Conservation (phyloP, 208 protist species). For the Leishmania tropica region DNA sequence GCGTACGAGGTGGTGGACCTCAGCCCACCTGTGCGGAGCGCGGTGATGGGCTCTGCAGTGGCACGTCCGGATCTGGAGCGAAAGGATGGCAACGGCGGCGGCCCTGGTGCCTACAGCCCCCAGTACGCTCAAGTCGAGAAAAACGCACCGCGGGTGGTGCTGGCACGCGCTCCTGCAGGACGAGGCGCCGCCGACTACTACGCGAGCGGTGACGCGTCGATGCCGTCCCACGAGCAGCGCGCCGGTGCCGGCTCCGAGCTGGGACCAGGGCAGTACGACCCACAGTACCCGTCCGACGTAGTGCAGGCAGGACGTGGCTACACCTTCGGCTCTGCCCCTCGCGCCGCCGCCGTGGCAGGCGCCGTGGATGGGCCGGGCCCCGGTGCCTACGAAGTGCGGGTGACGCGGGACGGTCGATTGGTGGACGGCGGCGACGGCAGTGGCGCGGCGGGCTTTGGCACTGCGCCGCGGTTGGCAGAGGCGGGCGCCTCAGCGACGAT, state of each 20-base stretch:
- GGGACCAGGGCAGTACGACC: constrained; percentile 27
- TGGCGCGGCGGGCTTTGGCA: constrained; percentile 11
- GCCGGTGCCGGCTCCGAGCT: constrained; percentile 2
- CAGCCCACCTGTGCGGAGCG: constrained; percentile 23
- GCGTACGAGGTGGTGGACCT: constrained; percentile 37
- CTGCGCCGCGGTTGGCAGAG: constrained; percentile 10
- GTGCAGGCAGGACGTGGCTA: neutral
- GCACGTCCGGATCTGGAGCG: constrained; percentile 5
- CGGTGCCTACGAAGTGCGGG: constrained; percentile 39
- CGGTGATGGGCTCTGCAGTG: constrained; percentile 35
- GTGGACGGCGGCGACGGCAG: constrained; percentile 1
- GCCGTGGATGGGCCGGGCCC: constrained; percentile 37
- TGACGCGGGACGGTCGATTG: constrained; percentile 12
- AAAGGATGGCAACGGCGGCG: constrained; percentile 1
- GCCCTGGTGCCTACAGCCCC: constrained; percentile 24
- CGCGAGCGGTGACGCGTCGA: neutral
- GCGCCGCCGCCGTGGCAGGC: neutral
- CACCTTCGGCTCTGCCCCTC: constrained; percentile 22
- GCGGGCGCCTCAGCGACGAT: constrained; percentile 1
- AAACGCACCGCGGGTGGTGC: constrained; percentile 19
- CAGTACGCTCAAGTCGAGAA: constrained; percentile 29
- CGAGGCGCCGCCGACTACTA: neutral
- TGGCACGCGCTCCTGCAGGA: constrained; percentile 6
- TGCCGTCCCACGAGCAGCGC: neutral
- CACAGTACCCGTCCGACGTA: constrained; percentile 16